Base-by-base conservation (phyloP, 129 eudicot genomes). In the Rutidosis leptorrhynchoides region DNA sequence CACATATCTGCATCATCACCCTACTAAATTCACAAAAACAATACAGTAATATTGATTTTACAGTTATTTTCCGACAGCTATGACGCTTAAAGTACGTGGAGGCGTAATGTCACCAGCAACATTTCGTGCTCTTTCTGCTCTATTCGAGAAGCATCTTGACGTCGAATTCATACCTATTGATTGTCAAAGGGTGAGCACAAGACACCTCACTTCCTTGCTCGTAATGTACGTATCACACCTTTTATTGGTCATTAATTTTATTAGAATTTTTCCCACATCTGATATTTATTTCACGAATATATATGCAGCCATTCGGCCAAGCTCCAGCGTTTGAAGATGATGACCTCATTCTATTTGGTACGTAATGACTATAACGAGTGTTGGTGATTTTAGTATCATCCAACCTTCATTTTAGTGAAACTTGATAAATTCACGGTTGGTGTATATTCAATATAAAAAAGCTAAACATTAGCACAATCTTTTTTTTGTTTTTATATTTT, bases 301-400 rank as follows among this genome's bases (percentile, higher is more conserved):
- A 20, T 20, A 7, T 66, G 82, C 75, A 85, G 91, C 91, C 91
- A 9, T 85, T 85, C 27, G 87, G 87, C 45, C 92, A 82, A 69
- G 73, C 80, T n/a, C 92, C 88, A 15, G 92, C 67, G 27, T 58
- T 85, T 57, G 85, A 79, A 40, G 83, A 79, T 76, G 91, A 77
- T 24, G 85, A 85, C 65, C 65, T 79, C 11, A 77, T 58, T 45
- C 71, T 85, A 15, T 85, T 85, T 8, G 91, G 91, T 82, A 72
- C 25, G 67, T 22, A 16, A 15, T 51, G 30, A 40, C 1, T 6
- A 25, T 0, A 6, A 6, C 15, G 22, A 17, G 12, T 48, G 16
- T 1, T 12, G 9, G n/a, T 20, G 1, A 27, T 30, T 10, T n/a
- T 17, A n/a, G n/a, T n/a, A n/a, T n/a, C n/a, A n/a, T n/a, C n/a